These are phyloP conservation scores for Haematococcus lacustris DNA, from an alignment of 139 green algal species.

Conservation along the genomic window DNA sequence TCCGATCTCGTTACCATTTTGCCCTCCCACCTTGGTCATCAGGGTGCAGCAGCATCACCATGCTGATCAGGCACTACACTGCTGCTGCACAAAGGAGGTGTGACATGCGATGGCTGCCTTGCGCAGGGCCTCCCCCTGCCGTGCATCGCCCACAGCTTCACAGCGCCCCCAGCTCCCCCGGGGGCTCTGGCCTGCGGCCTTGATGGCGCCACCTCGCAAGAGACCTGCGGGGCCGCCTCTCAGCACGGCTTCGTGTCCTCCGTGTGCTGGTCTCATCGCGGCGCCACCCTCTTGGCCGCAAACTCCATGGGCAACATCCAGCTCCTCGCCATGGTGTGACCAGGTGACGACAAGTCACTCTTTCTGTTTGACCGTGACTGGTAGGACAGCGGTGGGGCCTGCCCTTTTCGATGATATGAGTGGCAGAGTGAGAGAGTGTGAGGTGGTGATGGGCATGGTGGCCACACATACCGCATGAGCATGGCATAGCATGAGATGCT, in stretches of 20 bases:
- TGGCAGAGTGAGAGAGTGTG: neutral
- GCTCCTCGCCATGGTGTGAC: slow-evolving; percentile 18
- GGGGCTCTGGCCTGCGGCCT: neutral
- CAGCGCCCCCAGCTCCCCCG: neutral
- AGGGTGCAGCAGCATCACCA: neutral
- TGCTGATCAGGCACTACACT: neutral
- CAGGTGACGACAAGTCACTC: neutral
- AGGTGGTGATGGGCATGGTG: neutral
- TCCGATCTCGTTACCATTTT: no score
- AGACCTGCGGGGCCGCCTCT: neutral
- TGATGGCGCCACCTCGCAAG: neutral
- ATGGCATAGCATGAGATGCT: no score
- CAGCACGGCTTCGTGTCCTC: slow-evolving; percentile 29
- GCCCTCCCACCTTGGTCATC: no score
- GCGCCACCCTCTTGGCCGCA: slow-evolving; percentile 27
- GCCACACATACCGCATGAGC: no score
- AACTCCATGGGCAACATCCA: slow-evolving; percentile 32
- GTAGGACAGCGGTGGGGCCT: neutral
- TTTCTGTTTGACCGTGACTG: neutral
- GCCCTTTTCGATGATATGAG: neutral
- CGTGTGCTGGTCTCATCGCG: slow-evolving; percentile 26
- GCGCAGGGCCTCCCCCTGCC: neutral
- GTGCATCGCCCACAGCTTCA: neutral
- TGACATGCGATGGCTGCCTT: neutral
- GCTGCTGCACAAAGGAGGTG: neutral